A percentile compares a stretch with the other conserved stretches of the same genome.
Conservation (phyloP, 2,329 filamentous ascomycete species). For the Botryotinia calthae region DNA sequence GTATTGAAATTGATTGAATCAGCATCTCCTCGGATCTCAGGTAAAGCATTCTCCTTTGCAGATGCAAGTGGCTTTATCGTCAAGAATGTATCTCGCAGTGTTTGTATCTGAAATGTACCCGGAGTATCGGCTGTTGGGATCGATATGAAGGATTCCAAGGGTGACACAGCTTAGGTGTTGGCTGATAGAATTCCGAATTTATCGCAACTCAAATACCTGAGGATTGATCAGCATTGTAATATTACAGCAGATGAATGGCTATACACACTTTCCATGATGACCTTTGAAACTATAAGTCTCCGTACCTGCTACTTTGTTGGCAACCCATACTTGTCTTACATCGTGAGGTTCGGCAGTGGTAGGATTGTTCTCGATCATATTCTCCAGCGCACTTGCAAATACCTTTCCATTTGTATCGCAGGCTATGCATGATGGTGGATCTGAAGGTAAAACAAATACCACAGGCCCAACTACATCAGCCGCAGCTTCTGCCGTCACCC, state of each 20-base stretch:
- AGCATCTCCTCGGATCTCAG: constrained; percentile 75
- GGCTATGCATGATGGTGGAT: constrained; percentile 70
- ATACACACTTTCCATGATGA: constrained; percentile 72
- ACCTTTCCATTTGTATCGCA: constrained; percentile 85
- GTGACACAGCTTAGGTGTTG: constrained; percentile 75
- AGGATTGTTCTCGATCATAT: constrained; percentile 80
- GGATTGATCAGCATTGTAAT: constrained; percentile 4
- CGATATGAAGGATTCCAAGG: constrained; percentile 77
- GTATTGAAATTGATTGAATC: constrained; percentile 66
- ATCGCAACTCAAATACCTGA: constrained; percentile 80
- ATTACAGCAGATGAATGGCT: neutral
- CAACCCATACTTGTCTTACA: constrained; percentile 93
- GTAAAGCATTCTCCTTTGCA: constrained; percentile 47
- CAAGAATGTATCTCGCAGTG: constrained; percentile 68
- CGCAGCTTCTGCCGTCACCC: constrained; percentile 78
- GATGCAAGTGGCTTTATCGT: constrained; percentile 54
- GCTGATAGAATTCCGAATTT: constrained; percentile 77
- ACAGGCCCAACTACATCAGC: constrained; percentile 78
- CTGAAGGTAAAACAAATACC: constrained; percentile 76
- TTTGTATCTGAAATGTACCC: constrained; percentile 73
- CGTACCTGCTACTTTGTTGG: constrained; percentile 77
- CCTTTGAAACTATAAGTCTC: constrained; percentile 84
- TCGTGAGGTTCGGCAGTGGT: constrained; percentile 92
- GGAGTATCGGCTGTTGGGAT: constrained; percentile 62
- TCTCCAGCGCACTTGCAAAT: constrained; percentile 78